Evolutionary conservation across 352 stramenopile genomes (phyloP), one percentile per base, ranked within the genome.

Genomic region (Pythium brassicae): DNA sequence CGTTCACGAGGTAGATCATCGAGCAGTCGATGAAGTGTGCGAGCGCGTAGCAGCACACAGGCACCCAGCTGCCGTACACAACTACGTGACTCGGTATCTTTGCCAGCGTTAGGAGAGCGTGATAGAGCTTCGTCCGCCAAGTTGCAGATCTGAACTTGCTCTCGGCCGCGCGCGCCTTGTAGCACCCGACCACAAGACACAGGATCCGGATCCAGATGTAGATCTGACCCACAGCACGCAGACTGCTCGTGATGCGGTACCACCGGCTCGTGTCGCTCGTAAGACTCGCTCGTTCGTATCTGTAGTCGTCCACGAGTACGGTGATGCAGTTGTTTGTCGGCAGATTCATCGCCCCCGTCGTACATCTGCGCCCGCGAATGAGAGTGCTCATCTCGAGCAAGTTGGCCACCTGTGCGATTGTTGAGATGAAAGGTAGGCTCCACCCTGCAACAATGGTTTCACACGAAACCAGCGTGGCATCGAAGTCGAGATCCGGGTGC

Each of bases 131-230:
- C 2, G 42, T 49, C 7, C 20, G 17, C 47, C 47, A 32, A 22
- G 17, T 15, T 4, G 47, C 20, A 22, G 2, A 25, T 6, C 2
- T 2, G 26, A 62, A 53, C 32, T 61, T 68, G 8, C 22, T 27
- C 43, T 76, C 65, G 1, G 29, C 23, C 3, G n/a, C 22, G 52
- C 62, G 46, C 7, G 65, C 63, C 5, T 39, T 29, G 22, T 66
- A 63, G 46, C 66, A 72, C 4, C 63, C 66, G 10, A 37, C 22
- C 29, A 35, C 50, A 12, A 85, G 44, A 3, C 68, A 46, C 1
- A 45, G 2, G 14, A 82, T 26, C 3, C 76, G 72, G 40, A 80
- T 22, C 77, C 77, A 87, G 9, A 87, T 65, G 40, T 81, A 87
- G 0, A 39, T 0, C 29, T 87, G 77, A 0, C 65, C 65, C 0